Base-by-base conservation (phyloP, 768 basidiomycete species). In the Mycena galopus region DNA sequence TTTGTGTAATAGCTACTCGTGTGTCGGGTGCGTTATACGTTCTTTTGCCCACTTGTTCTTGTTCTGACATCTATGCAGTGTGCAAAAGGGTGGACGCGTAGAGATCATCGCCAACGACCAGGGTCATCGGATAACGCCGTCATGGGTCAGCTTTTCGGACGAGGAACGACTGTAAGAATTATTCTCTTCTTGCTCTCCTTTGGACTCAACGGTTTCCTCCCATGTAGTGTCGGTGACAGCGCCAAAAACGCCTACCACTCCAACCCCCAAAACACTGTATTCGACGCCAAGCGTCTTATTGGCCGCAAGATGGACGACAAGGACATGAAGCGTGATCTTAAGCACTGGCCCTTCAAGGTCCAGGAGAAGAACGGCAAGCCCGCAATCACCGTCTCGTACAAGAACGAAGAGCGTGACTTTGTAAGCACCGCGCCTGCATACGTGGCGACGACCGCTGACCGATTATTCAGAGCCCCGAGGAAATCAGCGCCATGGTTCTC, bases 221-320 rank as follows among this genome's bases (percentile, higher is more conserved):
- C 12, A 67, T 27, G 25, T 25, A 89, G 87, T 80, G 94, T 99
- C 78, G 97, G 98, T 78, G 97, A 99, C 82, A 89, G 91, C 71
- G 97, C 97, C 53, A 99, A 99, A 87, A 99, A 99, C 80, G 96
- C 96, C 33, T 96, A 91, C 85, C 92, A 95, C 82, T 88, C 93
- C 55, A 96, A 99, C 84, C 96, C 97, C 23, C 77, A 88, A 76
- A 99, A 99, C 85, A 98, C 96, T 12, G 93, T 98, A 68, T 98
- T 98, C 78, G 96, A 98, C 82, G 96, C 96, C 68, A 99, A 98
- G 80, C 95, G 96, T 83, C 90, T 97, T 75, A 96, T 97, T 79
- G 95, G 96, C 77, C 94, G 93, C 78, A 93, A 92, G 80, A 86
- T 92, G 79, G 91, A 94, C 66, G 96, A 97, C 79, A 84, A 85